These are phyloP conservation scores for Phlebiopsis gigantea DNA, from an alignment of 768 basidiomycete species.

Conservation along the genomic window DNA sequence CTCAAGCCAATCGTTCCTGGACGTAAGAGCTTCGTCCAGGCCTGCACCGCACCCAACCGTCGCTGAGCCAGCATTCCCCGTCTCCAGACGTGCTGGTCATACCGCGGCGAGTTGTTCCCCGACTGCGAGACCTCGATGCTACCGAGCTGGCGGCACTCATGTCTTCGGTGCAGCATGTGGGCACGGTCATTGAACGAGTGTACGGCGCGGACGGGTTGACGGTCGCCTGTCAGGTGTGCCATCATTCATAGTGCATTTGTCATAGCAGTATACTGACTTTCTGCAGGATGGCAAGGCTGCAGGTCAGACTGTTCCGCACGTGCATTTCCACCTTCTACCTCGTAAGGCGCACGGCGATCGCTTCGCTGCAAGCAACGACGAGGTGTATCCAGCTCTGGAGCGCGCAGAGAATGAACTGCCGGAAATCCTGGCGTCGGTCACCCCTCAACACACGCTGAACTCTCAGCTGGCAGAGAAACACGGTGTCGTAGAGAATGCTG, in stretches of 20 bases:
- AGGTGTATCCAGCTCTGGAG: constrained; percentile 79
- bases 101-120: constrained; percentile 42
- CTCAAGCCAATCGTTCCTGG: constrained; percentile 92
- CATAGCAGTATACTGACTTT: background rate
- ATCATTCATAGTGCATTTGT: background rate
- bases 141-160: constrained; percentile 79
- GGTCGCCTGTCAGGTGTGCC: constrained; percentile 77
- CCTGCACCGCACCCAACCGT: background rate
- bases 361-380: constrained; percentile 59
- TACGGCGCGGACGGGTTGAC: constrained; percentile 84
- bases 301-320: constrained; percentile 84
- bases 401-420: constrained; percentile 48
- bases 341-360: constrained; percentile 65
- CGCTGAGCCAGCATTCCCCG: background rate
- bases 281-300: constrained; percentile 80
- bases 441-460: background rate
- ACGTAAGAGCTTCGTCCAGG: constrained; percentile 41
- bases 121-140: constrained; percentile 41
- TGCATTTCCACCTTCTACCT: constrained; percentile 94
- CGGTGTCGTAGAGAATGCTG: constrained; percentile 1
- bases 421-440: constrained; percentile 26
- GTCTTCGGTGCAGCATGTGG: constrained; percentile 71
- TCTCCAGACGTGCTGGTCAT: constrained; percentile 50
- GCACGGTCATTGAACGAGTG: constrained; percentile 70
- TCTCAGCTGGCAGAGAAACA: background rate